Conservation (phyloP, 73 alveolate species). For the Loxodes magnus region DNA sequence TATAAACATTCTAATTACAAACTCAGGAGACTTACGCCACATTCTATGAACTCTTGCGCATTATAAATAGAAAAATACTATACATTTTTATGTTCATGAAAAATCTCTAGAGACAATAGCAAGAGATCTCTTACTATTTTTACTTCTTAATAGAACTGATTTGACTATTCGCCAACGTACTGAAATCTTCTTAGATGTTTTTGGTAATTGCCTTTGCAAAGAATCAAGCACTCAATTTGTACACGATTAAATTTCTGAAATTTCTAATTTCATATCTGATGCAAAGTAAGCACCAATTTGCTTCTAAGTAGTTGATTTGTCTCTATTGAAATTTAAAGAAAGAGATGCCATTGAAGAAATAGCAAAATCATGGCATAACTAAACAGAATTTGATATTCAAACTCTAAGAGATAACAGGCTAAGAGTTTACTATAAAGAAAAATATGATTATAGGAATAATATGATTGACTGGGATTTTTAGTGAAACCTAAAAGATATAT, state of each 20-base stretch:
- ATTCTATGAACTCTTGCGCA: constrained; percentile 61
- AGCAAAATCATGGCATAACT: constrained; percentile 41
- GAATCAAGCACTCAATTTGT: constrained; percentile 78
- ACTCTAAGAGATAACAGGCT: constrained; percentile 79
- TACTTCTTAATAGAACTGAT: constrained; percentile 44
- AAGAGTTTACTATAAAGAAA: constrained; percentile 69
- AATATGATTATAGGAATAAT: constrained; percentile 87
- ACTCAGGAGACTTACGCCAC: constrained; percentile 78
- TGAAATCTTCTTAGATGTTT: constrained; percentile 87
- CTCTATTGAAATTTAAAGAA: constrained; percentile 70
- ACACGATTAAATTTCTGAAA: constrained; percentile 51
- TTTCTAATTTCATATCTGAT: constrained; percentile 66
- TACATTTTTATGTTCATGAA: constrained; percentile 15
- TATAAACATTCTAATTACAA: constrained; percentile 62
- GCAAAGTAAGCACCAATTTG: constrained; percentile 61
- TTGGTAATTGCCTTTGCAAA: constrained; percentile 84
- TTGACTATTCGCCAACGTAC: constrained; percentile 63
- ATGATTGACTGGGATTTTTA: constrained; percentile 92
- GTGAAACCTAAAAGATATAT: constrained; percentile 56
- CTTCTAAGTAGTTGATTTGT: constrained; percentile 53
- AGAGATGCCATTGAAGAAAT: constrained; percentile 87
- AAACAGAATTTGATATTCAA: constrained; percentile 76
- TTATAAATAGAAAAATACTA: not conserved
- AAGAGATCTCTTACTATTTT: constrained; percentile 1
- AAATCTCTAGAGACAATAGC: constrained; percentile 12